Percentiles rank a stretch among this genome's conserved stretches.
phyloP scores from a whole-genome alignment of 352 stramenopile genomes.

The Hyaloperonospora brassicae region DNA sequence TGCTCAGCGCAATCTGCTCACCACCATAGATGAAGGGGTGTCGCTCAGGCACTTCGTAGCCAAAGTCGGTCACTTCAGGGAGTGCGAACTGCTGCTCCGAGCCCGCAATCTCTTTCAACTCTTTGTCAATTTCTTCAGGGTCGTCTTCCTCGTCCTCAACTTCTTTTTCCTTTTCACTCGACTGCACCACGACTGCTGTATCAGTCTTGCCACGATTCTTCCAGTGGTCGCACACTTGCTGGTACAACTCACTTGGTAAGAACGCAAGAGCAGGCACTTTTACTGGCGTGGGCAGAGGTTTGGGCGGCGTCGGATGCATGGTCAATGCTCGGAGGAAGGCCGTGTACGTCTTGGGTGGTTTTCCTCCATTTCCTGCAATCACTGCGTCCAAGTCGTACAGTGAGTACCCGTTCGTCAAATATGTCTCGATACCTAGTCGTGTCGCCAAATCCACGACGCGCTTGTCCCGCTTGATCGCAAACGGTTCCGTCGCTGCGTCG shows the following conservation, averaged over 20 bases:
- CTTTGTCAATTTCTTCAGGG: constrained; percentile 8
- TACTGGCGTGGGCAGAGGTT: constrained; percentile 37
- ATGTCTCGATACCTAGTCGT: constrained; percentile 51
- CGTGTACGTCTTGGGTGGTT: constrained; percentile 66
- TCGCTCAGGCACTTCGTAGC: constrained; percentile 35
- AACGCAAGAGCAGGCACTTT: constrained; percentile 30
- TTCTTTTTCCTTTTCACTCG: constrained; percentile 3
- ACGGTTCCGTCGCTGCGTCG: constrained; percentile 88
- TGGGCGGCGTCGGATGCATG: constrained; percentile 35
- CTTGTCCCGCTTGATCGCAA: constrained; percentile 73
- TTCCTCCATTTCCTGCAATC: constrained; percentile 40
- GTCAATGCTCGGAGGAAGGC: constrained; percentile 48
- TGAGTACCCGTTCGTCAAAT: constrained; percentile 51
- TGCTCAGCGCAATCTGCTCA: constrained; percentile 51
- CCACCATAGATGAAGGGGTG: constrained; percentile 71
- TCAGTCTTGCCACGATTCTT: constrained; percentile 10
- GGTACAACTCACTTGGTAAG: constrained; percentile 45
- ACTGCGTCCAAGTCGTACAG: constrained; percentile 62
- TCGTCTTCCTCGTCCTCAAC: constrained; percentile 14
- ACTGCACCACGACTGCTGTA: background rate
- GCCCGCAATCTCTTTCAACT: constrained; percentile 39
- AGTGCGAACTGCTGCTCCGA: constrained; percentile 51
- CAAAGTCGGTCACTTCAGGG: constrained; percentile 56
- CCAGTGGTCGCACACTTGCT: constrained; percentile 53
- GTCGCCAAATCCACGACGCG: constrained; percentile 43